phyloP scores from a whole-genome alignment of 371 early-diverging fungal species.

The Circinella umbellata region DNA sequence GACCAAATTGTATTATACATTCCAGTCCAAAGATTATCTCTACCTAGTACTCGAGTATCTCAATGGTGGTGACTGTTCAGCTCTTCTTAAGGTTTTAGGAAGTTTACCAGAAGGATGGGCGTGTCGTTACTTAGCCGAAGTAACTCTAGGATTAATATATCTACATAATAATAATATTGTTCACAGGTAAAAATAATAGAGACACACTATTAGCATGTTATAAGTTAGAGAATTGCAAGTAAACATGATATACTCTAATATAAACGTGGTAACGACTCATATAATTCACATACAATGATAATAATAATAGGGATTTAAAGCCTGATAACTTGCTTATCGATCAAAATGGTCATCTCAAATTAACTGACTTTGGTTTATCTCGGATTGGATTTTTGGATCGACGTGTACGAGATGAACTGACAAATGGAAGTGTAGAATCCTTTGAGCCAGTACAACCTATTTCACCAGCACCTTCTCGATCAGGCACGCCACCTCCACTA shows the following conservation, averaged over 20 bases:
- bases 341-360: slow-evolving; percentile 88
- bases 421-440: slow-evolving; percentile 13
- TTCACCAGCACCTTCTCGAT: slow-evolving; percentile 49
- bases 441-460: slow-evolving; percentile 31
- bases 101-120: slow-evolving; percentile 91
- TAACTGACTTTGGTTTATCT: slow-evolving; percentile 96
- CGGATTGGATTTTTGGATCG: slow-evolving; percentile 86
- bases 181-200: slow-evolving; percentile 67
- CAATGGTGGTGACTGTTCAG: slow-evolving; percentile 96
- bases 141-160: slow-evolving; percentile 91
- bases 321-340: slow-evolving; percentile 93
- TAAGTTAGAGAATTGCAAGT: no score
- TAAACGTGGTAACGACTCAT: no score
- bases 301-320: slow-evolving; percentile 73
- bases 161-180: slow-evolving; percentile 85
- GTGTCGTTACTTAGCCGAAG: slow-evolving; percentile 92
- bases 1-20: slow-evolving; percentile 90
- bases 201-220: no score
- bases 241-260: no score
- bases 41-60: slow-evolving; percentile 96
- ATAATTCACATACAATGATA: no score
- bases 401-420: slow-evolving; percentile 68
- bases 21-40: slow-evolving; percentile 90
- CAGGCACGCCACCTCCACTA: slow-evolving; percentile 49
- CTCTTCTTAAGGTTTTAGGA: slow-evolving; percentile 87